phyloP scores from a whole-genome alignment of 345 rosid genomes.

The Moricandia moricandioides region DNA sequence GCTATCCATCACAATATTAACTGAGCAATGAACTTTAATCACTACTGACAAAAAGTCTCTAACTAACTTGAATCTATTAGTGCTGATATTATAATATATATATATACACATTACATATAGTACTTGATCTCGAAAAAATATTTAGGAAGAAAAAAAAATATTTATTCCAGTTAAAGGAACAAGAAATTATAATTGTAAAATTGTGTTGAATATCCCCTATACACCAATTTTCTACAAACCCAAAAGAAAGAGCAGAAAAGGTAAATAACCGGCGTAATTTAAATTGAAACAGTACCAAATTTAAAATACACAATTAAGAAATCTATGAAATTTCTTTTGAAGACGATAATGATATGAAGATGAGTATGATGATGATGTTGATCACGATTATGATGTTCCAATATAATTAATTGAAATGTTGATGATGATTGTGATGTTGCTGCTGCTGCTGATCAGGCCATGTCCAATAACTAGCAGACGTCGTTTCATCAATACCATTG shows the following conservation, averaged over 20 bases:
- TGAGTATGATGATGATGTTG: conserved; percentile 19
- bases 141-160: neutral
- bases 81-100: neutral
- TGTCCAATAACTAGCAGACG: conserved; percentile 58
- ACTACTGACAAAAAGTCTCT: neutral
- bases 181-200: conserved; percentile 24
- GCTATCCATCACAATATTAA: neutral
- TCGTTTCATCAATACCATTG: conserved; percentile 71
- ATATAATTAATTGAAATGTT: conserved; percentile 28
- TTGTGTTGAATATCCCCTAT: conserved; percentile 12
- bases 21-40: neutral
- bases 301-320: conserved; percentile 13
- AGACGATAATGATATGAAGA: conserved; percentile 21
- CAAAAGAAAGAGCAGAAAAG: neutral
- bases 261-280: neutral
- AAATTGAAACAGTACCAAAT: conserved; percentile 18
- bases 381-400: neutral
- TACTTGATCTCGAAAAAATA: neutral
- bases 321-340: conserved; percentile 21
- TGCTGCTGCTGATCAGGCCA: conserved; percentile 70
- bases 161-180: conserved; percentile 24
- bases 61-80: neutral
- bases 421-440: conserved; percentile 47
- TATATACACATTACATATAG: neutral
- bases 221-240: conserved; percentile 39